A percentile compares a stretch with the other conserved stretches of the same genome.
phyloP scores from a whole-genome alignment of 2,329 filamentous ascomycete genomes.

The Hypoxylon sp. region DNA sequence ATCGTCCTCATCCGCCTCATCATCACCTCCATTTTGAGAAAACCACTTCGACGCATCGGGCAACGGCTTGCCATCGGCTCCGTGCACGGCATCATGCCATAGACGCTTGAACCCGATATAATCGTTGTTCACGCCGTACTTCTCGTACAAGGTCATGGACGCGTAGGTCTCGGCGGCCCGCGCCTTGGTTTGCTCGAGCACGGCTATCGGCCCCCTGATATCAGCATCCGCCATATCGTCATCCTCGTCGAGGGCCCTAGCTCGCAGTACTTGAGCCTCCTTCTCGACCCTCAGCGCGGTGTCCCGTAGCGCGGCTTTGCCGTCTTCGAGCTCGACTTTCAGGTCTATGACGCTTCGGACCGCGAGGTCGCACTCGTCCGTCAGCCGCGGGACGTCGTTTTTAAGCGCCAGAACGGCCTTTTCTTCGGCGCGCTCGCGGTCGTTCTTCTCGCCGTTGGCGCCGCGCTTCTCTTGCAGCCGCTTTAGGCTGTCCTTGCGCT shows the following conservation, averaged over 20 bases:
- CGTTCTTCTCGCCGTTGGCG: constrained; percentile 54
- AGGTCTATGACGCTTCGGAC: constrained; percentile 67
- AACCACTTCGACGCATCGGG: constrained; percentile 71
- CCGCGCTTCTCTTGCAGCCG: constrained; percentile 58
- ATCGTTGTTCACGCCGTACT: constrained; percentile 71
- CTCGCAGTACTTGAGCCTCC: constrained; percentile 34
- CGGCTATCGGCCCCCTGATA: constrained; percentile 52
- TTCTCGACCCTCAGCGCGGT: constrained; percentile 55
- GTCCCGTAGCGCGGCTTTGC: constrained; percentile 57
- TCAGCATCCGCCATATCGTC: constrained; percentile 50
- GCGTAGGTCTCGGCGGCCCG: constrained; percentile 62
- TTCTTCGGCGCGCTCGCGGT: constrained; percentile 58
- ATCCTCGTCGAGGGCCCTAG: constrained; percentile 47
- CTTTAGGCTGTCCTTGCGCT: constrained; percentile 55
- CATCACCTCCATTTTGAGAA: constrained; percentile 58
- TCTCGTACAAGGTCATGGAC: constrained; percentile 59
- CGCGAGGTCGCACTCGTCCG: constrained; percentile 62
- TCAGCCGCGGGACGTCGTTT: constrained; percentile 60
- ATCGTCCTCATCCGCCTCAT: constrained; percentile 69
- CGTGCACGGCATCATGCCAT: constrained; percentile 69
- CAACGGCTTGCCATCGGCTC: constrained; percentile 65
- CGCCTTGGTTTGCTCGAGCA: constrained; percentile 58
- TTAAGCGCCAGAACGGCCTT: constrained; percentile 59
- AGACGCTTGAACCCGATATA: constrained; percentile 72
- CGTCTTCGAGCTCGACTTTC: constrained; percentile 66